Conservation (phyloP, 1,284 basidiomycete species). For the Puccinia novopanici region DNA sequence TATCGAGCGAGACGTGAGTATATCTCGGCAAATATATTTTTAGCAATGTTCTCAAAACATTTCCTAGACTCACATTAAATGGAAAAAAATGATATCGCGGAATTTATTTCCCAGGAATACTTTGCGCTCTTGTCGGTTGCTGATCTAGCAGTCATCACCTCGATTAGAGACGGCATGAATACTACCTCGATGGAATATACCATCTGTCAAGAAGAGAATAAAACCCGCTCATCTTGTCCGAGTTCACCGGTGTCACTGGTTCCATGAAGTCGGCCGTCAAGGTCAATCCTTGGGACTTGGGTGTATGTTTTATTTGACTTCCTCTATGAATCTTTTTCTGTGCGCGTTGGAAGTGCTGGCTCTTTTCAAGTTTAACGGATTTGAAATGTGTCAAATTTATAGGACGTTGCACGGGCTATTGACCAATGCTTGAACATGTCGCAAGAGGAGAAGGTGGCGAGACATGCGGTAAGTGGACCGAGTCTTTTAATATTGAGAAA, state of each 20-base stretch:
- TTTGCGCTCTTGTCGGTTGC: constrained; percentile 94
- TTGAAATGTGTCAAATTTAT: constrained; percentile 24
- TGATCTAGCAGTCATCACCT: constrained; percentile 92
- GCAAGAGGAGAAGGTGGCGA: constrained; percentile 70
- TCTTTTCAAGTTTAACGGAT: constrained; percentile 31
- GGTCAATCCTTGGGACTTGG: constrained; percentile 76
- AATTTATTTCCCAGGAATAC: constrained; percentile 72
- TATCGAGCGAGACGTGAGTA: constrained; percentile 67
- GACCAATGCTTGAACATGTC: constrained; percentile 82
- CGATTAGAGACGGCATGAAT: constrained; percentile 97
- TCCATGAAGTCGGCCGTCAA: constrained; percentile 79
- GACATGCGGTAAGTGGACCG: constrained; percentile 67
- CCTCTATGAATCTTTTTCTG: not conserved
- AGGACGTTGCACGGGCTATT: constrained; percentile 93
- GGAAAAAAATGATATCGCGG: too few relatives aligned
- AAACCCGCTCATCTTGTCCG: constrained; percentile 86
- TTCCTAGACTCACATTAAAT: not conserved
- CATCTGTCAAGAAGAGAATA: constrained; percentile 80
- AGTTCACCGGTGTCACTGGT: constrained; percentile 95
- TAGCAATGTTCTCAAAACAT: not conserved
- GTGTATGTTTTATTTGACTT: constrained; percentile 63
- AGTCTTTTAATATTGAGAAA: not conserved
- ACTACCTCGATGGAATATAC: constrained; percentile 97
- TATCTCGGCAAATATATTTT: not conserved
- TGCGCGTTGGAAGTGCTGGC: not conserved